A percentile compares a stretch with the other conserved stretches of the same genome.
Evolutionary conservation across 306 rosid species (phyloP).

Genomic region (Casuarina equisetifolia): DNA sequence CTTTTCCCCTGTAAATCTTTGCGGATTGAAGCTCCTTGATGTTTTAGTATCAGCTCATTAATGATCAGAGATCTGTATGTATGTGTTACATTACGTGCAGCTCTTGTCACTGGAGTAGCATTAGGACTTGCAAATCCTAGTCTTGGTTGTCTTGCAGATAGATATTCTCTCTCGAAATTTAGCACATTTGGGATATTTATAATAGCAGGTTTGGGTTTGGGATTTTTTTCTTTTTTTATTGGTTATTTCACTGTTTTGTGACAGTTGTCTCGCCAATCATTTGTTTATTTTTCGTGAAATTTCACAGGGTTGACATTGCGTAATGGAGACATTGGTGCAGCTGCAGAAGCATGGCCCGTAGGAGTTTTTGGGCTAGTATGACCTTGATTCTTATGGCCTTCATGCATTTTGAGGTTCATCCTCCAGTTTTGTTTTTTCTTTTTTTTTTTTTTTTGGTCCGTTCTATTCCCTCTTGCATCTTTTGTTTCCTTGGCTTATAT

Average conservation of each 20-base stretch:
- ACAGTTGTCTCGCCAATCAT: conserved; percentile 12
- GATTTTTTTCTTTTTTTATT: background rate
- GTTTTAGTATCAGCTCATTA: background rate
- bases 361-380: conserved; percentile 91
- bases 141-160: conserved; percentile 78
- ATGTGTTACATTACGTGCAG: conserved; percentile 41
- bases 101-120: conserved; percentile 59
- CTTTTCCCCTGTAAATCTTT: background rate
- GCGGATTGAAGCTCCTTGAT: background rate
- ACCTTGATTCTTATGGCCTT: conserved; percentile 33
- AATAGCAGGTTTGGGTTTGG: conserved; percentile 63
- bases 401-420: conserved; percentile 33
- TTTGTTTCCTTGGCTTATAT: background rate
- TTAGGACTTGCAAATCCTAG: conserved; percentile 68
- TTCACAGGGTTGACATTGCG: conserved; percentile 75
- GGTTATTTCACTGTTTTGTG: background rate
- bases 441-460: background rate
- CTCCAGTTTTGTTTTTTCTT: background rate
- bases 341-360: conserved; percentile 92
- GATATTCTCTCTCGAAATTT: conserved; percentile 68
- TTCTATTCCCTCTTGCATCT: background rate
- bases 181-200: conserved; percentile 80
- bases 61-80: conserved; percentile 24
- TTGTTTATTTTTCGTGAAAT: conserved; percentile 11
- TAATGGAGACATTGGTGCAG: conserved; percentile 68